A percentile compares a stretch with the other conserved stretches of the same genome.
These are phyloP conservation scores for Tulasnella sp. DNA, from an alignment of 768 basidiomycete genomes.

Conservation along the genomic window DNA sequence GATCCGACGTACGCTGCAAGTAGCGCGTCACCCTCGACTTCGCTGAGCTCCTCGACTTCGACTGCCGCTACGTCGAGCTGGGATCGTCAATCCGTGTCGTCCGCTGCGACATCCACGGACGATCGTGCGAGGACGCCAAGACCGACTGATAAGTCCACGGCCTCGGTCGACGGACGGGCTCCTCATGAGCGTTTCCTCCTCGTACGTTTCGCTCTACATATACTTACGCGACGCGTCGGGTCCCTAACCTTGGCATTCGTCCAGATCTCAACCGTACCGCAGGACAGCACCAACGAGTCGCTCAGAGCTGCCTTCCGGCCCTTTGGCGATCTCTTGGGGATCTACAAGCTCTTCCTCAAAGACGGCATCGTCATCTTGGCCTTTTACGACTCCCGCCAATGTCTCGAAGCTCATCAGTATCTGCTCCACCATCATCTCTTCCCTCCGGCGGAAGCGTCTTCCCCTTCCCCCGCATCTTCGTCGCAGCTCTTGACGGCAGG, in stretches of 20 bases:
- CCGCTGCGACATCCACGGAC: not conserved
- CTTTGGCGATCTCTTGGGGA: conserved; percentile 49
- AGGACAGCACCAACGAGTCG: conserved; percentile 20
- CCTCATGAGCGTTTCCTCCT: conserved; percentile 15
- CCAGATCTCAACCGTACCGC: conserved; percentile 32
- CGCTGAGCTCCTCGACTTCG: not conserved
- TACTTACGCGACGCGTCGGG: not conserved
- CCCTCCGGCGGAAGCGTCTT: not conserved
- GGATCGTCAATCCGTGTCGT: conserved; percentile 4
- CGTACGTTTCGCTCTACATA: not conserved
- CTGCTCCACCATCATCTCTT: not conserved
- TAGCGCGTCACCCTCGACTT: not conserved
- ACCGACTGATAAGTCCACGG: not conserved
- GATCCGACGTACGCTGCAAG: not conserved
- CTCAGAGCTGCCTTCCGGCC: conserved; percentile 31
- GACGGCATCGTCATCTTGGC: conserved; percentile 46
- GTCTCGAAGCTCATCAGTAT: conserved; percentile 24
- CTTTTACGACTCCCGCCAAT: conserved; percentile 26
- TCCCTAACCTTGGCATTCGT: not conserved
- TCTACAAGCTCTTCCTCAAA: conserved; percentile 52
- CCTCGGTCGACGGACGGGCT: not conserved
- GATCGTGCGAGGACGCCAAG: conserved; percentile 3
- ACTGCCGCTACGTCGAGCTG: not conserved
- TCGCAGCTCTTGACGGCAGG: not conserved
- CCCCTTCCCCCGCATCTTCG: not conserved